Evolutionary conservation across 345 rosid genomes (phyloP).

Genomic region (Aquilaria malaccensis): DNA sequence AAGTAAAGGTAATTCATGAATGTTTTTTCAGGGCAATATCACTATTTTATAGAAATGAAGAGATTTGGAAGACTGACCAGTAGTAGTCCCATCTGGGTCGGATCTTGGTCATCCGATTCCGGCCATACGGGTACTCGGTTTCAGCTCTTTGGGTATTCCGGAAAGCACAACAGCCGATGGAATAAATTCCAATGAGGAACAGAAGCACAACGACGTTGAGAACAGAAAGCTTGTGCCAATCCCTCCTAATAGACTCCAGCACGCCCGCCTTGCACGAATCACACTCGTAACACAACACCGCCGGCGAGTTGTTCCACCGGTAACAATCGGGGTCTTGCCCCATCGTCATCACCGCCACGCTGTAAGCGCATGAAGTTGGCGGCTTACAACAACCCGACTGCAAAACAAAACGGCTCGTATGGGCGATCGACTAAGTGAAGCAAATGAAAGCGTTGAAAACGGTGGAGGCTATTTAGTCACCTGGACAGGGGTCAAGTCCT

Average conservation of each 20-base stretch:
- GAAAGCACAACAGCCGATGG: constrained; percentile 82
- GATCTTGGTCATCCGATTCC: constrained; percentile 60
- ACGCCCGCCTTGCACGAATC: constrained; percentile 96
- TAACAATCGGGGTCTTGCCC: constrained; percentile 80
- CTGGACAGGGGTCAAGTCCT: constrained; percentile 72
- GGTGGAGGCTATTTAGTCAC: constrained; percentile 15
- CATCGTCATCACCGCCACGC: constrained; percentile 35
- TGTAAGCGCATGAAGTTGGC: constrained; percentile 76
- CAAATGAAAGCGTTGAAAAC: background rate
- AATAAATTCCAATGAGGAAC: constrained; percentile 57
- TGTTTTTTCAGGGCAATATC: background rate
- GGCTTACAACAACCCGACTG: constrained; percentile 99
- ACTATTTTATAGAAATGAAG: too few species aligned
- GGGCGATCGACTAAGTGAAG: background rate
- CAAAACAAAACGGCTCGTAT: background rate
- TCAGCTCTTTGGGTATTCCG: constrained; percentile 59
- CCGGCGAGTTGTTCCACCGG: constrained; percentile 59
- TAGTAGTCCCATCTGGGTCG: constrained; percentile 72
- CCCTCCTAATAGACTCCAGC: constrained; percentile 67
- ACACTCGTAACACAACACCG: constrained; percentile 74
- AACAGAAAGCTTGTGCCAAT: constrained; percentile 79
- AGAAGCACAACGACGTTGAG: constrained; percentile 62
- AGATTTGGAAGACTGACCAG: constrained; percentile 36
- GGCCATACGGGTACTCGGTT: constrained; percentile 53
- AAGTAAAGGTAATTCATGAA: background rate